Conservation (phyloP, 129 eudicot genomes). For the Logfia minima region DNA sequence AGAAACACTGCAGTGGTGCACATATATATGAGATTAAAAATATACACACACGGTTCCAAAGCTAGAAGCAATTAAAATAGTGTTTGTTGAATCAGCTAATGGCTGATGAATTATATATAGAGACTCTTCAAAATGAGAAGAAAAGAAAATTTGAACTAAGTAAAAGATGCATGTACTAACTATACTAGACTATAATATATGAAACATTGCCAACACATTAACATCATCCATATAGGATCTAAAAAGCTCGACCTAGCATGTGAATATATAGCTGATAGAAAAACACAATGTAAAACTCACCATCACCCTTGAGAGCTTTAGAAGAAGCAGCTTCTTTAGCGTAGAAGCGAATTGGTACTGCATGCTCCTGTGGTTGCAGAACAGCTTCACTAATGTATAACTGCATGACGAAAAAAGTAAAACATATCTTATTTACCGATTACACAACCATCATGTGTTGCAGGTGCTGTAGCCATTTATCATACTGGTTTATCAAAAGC, state of each 20-base stretch:
- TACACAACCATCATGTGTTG: not conserved
- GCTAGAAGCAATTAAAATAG: not conserved
- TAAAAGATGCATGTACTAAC: not conserved
- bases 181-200: not conserved
- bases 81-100: not conserved
- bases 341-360: constrained; percentile 51
- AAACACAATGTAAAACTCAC: constrained; percentile 40
- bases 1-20: not conserved
- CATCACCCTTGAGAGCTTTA: constrained; percentile 78
- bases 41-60: not conserved
- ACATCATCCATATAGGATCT: not conserved
- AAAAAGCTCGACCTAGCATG: not conserved
- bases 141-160: not conserved
- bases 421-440: not conserved
- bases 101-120: no score
- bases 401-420: constrained; percentile 24
- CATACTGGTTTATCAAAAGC: not conserved
- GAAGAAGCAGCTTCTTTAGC: constrained; percentile 78
- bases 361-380: constrained; percentile 47
- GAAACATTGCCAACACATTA: not conserved
- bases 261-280: not conserved
- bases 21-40: not conserved
- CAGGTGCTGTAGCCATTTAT: not conserved
- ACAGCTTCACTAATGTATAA: constrained; percentile 40
- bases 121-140: no score